Base-by-base conservation (phyloP, 495 filamentous ascomycete species). In the Hyaloscypha bicolor region DNA sequence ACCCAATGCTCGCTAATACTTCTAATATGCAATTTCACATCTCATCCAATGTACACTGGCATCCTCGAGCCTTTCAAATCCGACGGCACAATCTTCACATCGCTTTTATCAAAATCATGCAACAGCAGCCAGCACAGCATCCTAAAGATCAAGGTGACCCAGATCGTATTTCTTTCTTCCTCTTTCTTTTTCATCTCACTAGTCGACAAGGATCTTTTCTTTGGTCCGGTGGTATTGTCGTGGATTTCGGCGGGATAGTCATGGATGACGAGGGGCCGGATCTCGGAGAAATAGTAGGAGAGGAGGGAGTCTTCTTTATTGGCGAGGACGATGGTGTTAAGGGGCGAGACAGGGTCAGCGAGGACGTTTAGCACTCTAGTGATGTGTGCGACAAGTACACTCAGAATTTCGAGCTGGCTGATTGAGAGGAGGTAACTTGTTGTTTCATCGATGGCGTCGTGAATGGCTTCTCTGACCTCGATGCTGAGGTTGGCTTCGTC, bases 51-150 rank as follows among this genome's bases (percentile, higher is more conserved):
- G 61, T 79, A 83, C 21, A 85, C 78, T 1, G 81, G 81, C 74
- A 83, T 75, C n/a, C 82, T 75, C 63, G 77, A 83, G 12, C 80
- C 81, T 42, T 78, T 62, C 37, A 82, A 68, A 71, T 80, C 80
- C 64, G 78, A 79, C 65, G 80, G 78, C n/a, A 81, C 69, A 9
- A 82, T 74, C 74, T 80, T 79, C 12, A 79, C 74, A 51, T 85
- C 82, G 39, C 76, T 72, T 31, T 77, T 79, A 69, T 84, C 72
- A 48, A 85, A 85, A 69, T 84, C 81, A 63, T 85, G 82, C 67
- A 84, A 69, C 63, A 79, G 68, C 6, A 85, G 68, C 82, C 82
- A 84, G 70, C 80, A 83, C 37, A 85, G 69, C 82, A 84, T 85
- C 6, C 82, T 74, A 62, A 83, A 81, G 0, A 83, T 74, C n/a